Base-by-base conservation (phyloP, 164 flowering plant genomes). In the Chimonanthus praecox region DNA sequence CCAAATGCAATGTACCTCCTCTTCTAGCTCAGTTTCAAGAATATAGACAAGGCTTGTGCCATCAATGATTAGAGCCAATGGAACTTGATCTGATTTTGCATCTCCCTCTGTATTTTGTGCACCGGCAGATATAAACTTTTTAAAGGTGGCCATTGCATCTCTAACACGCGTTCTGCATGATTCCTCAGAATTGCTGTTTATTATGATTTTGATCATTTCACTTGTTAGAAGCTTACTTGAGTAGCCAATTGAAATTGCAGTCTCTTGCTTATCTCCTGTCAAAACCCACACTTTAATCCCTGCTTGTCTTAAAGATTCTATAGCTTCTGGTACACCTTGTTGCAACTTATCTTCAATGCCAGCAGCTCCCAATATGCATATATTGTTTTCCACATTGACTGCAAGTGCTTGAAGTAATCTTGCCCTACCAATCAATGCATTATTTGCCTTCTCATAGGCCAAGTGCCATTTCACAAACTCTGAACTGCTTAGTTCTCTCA, bases 201-300 rank as follows among this genome's bases (percentile, higher is more conserved):
- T 2, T 10, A 54, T 9, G n/a, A 10, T 54, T 16, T 54, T 16
- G 11, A 9, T 51, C 9, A 51, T 8, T 51, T 10, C 13, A 51
- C 58, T 51, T 51, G 93, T 89, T 49, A 94, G 83, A 43, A 94
- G 97, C 83, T 87, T 90, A 64, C 93, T 92, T 51, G 98, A 92
- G 80, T 89, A 90, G 48, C 97, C 97, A 80, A 94, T 92, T 45
- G 98, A 92, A 75, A 92, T 89, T 58, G 98, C 98, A 51, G 97
- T 94, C 82, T 94, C 97, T 83, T 94, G 97, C 84, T 94, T 94
- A 83, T 94, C 98, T 72, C 98, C 98, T 48, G 98, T 94, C 85
- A 94, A 83, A 74, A 94, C 97, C 97, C 97, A 94, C 44, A 94
- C 98, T 78, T 89, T 88, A 43, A 92, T 89, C 69, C 90, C 97